Percentiles rank a stretch among this genome's conserved stretches.
Conservation (phyloP, 768 basidiomycete species). For the Pisolithus sp. region DNA sequence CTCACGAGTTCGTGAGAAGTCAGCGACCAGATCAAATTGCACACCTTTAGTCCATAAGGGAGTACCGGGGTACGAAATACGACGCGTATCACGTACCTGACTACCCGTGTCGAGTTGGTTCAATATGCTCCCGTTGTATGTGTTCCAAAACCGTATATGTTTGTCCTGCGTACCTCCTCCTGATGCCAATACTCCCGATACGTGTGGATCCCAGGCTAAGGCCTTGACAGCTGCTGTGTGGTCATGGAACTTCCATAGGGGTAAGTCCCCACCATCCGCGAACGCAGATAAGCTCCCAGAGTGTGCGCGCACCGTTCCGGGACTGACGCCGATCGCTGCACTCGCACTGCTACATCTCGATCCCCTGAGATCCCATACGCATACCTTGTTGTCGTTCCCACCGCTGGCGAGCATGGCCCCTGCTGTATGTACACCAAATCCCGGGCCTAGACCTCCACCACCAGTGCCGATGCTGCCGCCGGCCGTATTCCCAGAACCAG, state of each 20-base stretch:
- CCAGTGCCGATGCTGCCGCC: slow-evolving; percentile 8
- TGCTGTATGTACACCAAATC: slow-evolving; percentile 21
- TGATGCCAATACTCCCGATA: slow-evolving; percentile 83
- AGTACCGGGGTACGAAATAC: background rate
- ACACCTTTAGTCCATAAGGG: slow-evolving; percentile 54
- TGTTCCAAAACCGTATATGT: slow-evolving; percentile 98
- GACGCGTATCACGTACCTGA: slow-evolving; percentile 50
- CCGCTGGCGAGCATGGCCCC: slow-evolving; percentile 77
- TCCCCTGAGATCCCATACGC: slow-evolving; percentile 89
- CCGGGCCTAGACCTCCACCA: slow-evolving; percentile 25
- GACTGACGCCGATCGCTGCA: slow-evolving; percentile 21
- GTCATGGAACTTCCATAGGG: slow-evolving; percentile 92
- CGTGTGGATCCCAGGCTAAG: slow-evolving; percentile 96
- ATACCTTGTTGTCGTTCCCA: slow-evolving; percentile 98
- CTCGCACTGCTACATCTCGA: slow-evolving; percentile 32
- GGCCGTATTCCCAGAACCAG: slow-evolving; percentile 20
- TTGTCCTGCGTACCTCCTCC: slow-evolving; percentile 99
- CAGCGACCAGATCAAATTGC: slow-evolving; percentile 93
- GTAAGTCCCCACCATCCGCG: slow-evolving; percentile 44
- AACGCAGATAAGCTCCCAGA: slow-evolving; percentile 19
- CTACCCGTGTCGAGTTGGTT: slow-evolving; percentile 91
- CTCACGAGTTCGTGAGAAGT: slow-evolving; percentile 97
- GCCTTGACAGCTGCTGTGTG: slow-evolving; percentile 98
- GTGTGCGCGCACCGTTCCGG: slow-evolving; percentile 23
- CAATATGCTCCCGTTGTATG: slow-evolving; percentile 75